phyloP scores from a whole-genome alignment of 768 basidiomycete genomes.

The Termitomyces titanicus region DNA sequence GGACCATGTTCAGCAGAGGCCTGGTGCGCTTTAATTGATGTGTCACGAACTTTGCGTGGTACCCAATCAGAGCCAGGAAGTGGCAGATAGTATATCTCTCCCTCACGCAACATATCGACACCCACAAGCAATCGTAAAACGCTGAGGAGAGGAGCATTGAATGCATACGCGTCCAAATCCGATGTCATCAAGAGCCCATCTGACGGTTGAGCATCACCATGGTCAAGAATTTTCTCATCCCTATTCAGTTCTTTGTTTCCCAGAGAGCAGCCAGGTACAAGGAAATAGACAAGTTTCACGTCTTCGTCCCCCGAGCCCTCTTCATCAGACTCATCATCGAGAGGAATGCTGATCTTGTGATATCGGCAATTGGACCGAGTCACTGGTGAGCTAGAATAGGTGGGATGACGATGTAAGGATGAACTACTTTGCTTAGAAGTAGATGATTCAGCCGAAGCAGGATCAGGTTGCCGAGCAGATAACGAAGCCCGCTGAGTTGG shows the following conservation, averaged over 20 bases:
- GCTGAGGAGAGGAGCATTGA: conserved; percentile 52
- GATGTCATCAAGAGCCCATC: conserved; percentile 45
- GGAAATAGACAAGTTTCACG: conserved; percentile 53
- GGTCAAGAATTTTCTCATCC: conserved; percentile 58
- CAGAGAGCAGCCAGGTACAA: conserved; percentile 68
- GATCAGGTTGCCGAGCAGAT: conserved; percentile 9
- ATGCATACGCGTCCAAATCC: conserved; percentile 46
- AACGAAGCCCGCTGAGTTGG: conserved; percentile 12
- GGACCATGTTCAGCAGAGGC: conserved; percentile 11
- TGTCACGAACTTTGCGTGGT: conserved; percentile 16
- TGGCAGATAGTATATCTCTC: conserved; percentile 64
- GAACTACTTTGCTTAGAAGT: conserved; percentile 17
- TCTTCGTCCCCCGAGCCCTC: conserved; percentile 35
- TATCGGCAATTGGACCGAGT: conserved; percentile 71
- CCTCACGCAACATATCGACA: conserved; percentile 58
- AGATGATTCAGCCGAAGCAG: conserved; percentile 10
- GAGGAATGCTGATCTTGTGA: conserved; percentile 62
- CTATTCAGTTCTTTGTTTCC: conserved; percentile 52
- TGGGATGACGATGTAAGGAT: conserved; percentile 12
- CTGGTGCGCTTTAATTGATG: not conserved
- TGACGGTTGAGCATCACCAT: conserved; percentile 51
- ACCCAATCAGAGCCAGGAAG: conserved; percentile 40
- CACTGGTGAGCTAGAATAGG: conserved; percentile 41
- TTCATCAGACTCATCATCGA: conserved; percentile 11
- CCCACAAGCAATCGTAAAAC: conserved; percentile 60